Percentiles rank a stretch among this genome's conserved stretches.
Conservation (phyloP, 345 rosid genomes). For the Lepidium sativum region DNA sequence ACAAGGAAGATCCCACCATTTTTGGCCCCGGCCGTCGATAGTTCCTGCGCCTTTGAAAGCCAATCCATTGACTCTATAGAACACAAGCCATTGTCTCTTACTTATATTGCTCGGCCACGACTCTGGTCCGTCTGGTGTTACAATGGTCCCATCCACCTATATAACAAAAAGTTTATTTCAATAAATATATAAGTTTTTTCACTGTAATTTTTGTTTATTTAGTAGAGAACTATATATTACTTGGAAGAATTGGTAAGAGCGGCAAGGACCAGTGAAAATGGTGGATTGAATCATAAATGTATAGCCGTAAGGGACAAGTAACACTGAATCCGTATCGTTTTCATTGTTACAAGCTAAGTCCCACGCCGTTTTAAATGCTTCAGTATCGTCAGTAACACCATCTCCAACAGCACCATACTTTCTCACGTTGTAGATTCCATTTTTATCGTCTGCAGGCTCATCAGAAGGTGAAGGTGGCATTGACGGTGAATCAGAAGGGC, state of each 20-base stretch:
- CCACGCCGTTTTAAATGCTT: constrained; percentile 88
- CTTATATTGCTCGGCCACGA: constrained; percentile 65
- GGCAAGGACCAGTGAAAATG: constrained; percentile 93
- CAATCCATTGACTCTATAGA: constrained; percentile 66
- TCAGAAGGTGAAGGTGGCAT: constrained; percentile 27
- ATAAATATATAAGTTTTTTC: neutral
- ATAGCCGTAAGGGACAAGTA: constrained; percentile 57
- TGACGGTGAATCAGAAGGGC: constrained; percentile 22
- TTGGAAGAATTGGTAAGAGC: constrained; percentile 50
- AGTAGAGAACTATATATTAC: constrained; percentile 29
- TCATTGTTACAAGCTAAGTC: constrained; percentile 49
- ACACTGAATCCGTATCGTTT: constrained; percentile 15
- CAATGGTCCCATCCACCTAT: constrained; percentile 51
- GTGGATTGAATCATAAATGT: constrained; percentile 79
- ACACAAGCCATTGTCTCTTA: constrained; percentile 88
- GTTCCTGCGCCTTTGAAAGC: constrained; percentile 71
- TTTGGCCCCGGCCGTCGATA: constrained; percentile 81
- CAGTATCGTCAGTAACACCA: constrained; percentile 64
- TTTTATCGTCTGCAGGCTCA: constrained; percentile 26
- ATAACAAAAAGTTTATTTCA: neutral
- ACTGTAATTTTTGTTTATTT: neutral
- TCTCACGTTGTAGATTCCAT: constrained; percentile 41
- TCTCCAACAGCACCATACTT: constrained; percentile 76
- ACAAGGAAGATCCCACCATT: constrained; percentile 99
- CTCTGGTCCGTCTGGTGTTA: constrained; percentile 71